Evolutionary conservation across 2,329 filamentous ascomycete species (phyloP).

Genomic region (Phaeophleospora eucalypticola): DNA sequence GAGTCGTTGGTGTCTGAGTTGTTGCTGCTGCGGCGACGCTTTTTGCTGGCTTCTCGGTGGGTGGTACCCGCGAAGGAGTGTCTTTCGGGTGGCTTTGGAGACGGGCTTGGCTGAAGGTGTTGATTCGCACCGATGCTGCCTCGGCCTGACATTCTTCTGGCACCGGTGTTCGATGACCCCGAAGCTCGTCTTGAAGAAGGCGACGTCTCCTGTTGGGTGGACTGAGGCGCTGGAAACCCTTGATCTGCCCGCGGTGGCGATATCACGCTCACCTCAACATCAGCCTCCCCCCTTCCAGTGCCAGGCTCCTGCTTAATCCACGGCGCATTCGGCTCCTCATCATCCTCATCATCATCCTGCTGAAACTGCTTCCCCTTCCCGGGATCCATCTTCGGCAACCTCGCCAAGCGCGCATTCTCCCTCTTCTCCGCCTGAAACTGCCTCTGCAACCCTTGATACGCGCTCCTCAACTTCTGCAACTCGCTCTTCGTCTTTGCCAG

Average conservation of each 20-base stretch:
- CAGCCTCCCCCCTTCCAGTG: too few species aligned
- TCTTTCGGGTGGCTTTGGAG: not conserved
- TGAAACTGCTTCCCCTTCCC: conserved; percentile 8
- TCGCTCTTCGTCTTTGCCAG: conserved; percentile 10
- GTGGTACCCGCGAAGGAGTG: too few species aligned
- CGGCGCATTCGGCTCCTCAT: conserved; percentile 3
- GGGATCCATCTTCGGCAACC: conserved; percentile 4
- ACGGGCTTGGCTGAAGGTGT: not conserved
- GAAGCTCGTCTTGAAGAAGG: not conserved
- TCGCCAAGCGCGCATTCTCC: conserved; percentile 4
- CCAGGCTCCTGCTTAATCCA: not conserved
- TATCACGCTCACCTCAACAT: too few species aligned
- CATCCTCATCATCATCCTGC: conserved; percentile 20
- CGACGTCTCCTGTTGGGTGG: too few species aligned
- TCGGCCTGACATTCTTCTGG: not conserved
- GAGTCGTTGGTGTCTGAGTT: too few species aligned
- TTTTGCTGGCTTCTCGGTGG: too few species aligned
- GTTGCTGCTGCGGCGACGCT: not conserved
- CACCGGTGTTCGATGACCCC: not conserved
- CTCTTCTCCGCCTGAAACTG: conserved; percentile 19
- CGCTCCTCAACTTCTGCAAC: conserved; percentile 9
- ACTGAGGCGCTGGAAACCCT: too few species aligned
- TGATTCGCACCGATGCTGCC: not conserved
- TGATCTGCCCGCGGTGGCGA: not conserved
- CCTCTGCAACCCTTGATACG: conserved; percentile 12